phyloP scores from a whole-genome alignment of 257 asterid genomes.

The Plectranthus barbatus region DNA sequence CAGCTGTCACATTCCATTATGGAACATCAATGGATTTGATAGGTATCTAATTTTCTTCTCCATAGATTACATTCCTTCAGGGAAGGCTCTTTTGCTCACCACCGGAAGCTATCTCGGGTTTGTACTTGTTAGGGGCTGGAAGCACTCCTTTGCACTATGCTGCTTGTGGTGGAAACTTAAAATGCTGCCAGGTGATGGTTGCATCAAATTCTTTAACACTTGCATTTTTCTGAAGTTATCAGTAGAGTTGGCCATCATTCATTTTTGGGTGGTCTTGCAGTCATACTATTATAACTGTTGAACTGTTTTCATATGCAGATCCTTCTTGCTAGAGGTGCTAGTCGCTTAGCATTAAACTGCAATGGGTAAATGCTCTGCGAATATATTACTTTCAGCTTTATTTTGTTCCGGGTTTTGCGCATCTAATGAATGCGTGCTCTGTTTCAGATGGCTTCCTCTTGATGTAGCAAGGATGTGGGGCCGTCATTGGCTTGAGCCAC shows the following conservation, averaged over 20 bases:
- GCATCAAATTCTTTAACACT: slow-evolving; percentile 2
- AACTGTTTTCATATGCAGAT: slow-evolving; percentile 40
- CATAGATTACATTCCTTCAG: neutral
- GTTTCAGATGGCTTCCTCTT: slow-evolving; percentile 90
- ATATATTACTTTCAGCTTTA: neutral
- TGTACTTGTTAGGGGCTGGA: slow-evolving; percentile 64
- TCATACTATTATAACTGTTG: neutral
- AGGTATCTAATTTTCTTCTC: slow-evolving; percentile 30
- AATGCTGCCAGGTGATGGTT: slow-evolving; percentile 82
- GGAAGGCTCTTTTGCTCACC: neutral
- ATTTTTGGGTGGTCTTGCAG: neutral
- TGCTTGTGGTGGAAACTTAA: slow-evolving; percentile 94
- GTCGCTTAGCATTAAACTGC: slow-evolving; percentile 85
- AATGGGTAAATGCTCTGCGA: slow-evolving; percentile 52
- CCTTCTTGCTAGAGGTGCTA: slow-evolving; percentile 84
- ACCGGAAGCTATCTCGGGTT: neutral
- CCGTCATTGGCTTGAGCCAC: slow-evolving; percentile 94
- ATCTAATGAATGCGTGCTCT: slow-evolving; percentile 8
- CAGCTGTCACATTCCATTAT: slow-evolving; percentile 81
- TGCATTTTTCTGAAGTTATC: neutral
- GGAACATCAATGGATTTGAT: slow-evolving; percentile 96
- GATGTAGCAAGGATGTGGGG: slow-evolving; percentile 99
- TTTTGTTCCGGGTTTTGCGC: neutral
- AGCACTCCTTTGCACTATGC: slow-evolving; percentile 98
- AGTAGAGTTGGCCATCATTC: neutral